These are phyloP conservation scores for Parascedosporium putredinis DNA, from an alignment of 2,329 filamentous ascomycete genomes.

Conservation along the genomic window DNA sequence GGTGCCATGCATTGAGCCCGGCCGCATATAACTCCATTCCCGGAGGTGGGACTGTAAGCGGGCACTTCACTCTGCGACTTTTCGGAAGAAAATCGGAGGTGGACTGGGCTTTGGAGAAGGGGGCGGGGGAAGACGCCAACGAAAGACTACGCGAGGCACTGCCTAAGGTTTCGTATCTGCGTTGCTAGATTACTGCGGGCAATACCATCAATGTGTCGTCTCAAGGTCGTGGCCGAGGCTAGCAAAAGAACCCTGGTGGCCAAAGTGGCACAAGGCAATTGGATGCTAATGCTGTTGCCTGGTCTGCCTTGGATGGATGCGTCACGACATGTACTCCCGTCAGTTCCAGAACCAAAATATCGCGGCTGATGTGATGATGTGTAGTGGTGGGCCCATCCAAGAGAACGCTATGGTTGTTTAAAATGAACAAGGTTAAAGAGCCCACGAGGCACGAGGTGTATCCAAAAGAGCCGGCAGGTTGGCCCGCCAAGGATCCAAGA, in stretches of 20 bases:
- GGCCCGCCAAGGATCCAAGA: no score
- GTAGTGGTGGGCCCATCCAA: constrained; percentile 1
- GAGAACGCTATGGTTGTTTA: neutral
- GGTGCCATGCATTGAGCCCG: constrained; percentile 50
- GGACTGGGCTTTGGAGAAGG: no score
- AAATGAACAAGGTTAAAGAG: neutral
- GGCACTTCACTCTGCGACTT: no score
- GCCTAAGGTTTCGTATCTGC: neutral
- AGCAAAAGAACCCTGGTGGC: neutral
- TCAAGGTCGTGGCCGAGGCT: neutral
- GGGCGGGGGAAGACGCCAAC: no score
- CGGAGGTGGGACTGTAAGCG: neutral
- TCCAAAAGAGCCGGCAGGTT: no score
- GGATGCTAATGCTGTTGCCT: constrained; percentile 1
- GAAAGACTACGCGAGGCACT: no score
- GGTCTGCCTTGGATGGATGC: neutral
- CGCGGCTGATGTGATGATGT: no score
- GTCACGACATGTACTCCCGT: no score
- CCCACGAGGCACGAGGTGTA: neutral
- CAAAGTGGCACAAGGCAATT: neutral
- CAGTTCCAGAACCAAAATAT: no score
- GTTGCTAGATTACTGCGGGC: neutral
- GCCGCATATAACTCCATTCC: constrained; percentile 40
- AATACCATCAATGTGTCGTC: neutral
- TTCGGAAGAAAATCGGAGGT: neutral